Evolutionary conservation across 2,329 filamentous ascomycete species (phyloP), one percentile per base, ranked within the genome.

Genomic region (Cadophora sp.): DNA sequence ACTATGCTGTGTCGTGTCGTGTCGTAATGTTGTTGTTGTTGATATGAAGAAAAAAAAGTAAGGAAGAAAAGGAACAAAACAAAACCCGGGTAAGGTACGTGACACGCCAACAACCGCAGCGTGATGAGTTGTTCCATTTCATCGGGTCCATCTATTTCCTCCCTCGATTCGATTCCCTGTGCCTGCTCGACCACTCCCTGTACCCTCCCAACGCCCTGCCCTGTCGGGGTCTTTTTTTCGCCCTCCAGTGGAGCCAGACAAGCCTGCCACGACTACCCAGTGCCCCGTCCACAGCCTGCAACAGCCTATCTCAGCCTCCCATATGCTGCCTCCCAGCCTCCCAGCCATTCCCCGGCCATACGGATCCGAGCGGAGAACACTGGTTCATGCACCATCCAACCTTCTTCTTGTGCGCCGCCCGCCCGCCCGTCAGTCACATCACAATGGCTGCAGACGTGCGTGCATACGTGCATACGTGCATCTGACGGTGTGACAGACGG

Each of bases 111-210:
- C 9, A 56, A n/a, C 30, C 18, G 41, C 33, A 20, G 33, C n/a
- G 14, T 39, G n/a, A 41, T 58, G 53, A 58, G 53, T 36, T 58
- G 53, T 39, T 30, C 27, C 27, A 30, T 39, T 39, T 8, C 36
- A 39, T 13, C 36, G 4, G 9, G 8, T 39, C 47, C 27, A 30
- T 30, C 27, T 30, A 30, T 30, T n/a, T n/a, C n/a, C n/a, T n/a
- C n/a, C n/a, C n/a, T n/a, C n/a, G n/a, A n/a, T n/a, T n/a, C n/a
- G n/a, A n/a, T n/a, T n/a, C n/a, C n/a, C n/a, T n/a, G n/a, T n/a
- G n/a, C n/a, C n/a, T n/a, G n/a, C n/a, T n/a, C n/a, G n/a, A n/a
- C n/a, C n/a, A n/a, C n/a, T 9, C 36, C 36, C 11, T 20, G 30
- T 56, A 5, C 51, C 51, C 20, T 22, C 22, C 20, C 22, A 24